Conservation (phyloP, 352 stramenopile genomes). For the Phytophthora tubulina region DNA sequence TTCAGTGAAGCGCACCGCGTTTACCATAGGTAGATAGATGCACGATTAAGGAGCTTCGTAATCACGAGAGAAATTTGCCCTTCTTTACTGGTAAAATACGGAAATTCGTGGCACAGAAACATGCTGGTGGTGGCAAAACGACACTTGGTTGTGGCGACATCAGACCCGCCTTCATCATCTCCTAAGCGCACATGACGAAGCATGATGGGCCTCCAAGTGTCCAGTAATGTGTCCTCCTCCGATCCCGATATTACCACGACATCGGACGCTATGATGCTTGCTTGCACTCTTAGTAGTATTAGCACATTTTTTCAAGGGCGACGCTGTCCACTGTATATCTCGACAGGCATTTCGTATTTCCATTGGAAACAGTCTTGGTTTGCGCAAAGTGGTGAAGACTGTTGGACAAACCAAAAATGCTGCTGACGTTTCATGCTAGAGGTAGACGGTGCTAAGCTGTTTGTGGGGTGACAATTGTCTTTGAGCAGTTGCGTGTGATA, state of each 20-base stretch:
- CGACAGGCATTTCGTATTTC: too few species aligned
- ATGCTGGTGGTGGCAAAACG: background rate
- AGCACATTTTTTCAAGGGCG: too few species aligned
- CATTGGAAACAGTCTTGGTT: background rate
- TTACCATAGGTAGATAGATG: background rate
- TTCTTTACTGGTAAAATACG: background rate
- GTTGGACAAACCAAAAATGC: too few species aligned
- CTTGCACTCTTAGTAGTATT: background rate
- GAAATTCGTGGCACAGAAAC: background rate
- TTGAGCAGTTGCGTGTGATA: too few species aligned
- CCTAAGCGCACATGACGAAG: background rate
- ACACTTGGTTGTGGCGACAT: background rate
- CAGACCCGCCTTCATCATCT: background rate
- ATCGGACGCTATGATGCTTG: background rate
- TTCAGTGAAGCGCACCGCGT: background rate
- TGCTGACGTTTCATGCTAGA: too few species aligned
- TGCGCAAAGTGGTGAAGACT: background rate
- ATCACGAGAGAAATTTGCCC: background rate
- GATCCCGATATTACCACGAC: background rate
- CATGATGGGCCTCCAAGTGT: background rate
- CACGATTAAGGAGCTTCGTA: background rate
- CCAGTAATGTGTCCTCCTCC: background rate
- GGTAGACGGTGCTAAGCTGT: too few species aligned
- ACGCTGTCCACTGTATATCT: too few species aligned
- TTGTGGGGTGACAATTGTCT: too few species aligned